Conservation (phyloP, 2,329 filamentous ascomycete species). For the Simplicillium sp. region DNA sequence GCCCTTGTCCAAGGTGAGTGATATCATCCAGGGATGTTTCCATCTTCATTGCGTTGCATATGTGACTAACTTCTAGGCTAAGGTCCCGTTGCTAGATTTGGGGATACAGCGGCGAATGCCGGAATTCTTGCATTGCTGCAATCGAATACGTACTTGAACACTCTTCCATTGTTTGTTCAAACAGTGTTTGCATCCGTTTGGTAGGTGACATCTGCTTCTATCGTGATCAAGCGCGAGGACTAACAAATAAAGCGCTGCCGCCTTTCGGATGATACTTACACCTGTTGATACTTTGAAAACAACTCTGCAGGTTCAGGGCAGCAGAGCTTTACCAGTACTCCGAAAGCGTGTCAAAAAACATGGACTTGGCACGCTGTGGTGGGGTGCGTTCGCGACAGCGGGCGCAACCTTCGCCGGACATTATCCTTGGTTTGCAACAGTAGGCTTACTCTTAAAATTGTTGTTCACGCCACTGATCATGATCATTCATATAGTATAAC, state of each 20-base stretch:
- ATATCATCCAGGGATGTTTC: background rate
- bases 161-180: constrained; percentile 30
- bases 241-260: constrained; percentile 25
- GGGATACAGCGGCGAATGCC: constrained; percentile 38
- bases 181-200: constrained; percentile 37
- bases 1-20: constrained; percentile 32
- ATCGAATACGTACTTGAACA: constrained; percentile 33
- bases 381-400: constrained; percentile 37
- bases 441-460: constrained; percentile 10
- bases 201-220: constrained; percentile 9
- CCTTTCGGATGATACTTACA: constrained; percentile 36
- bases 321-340: constrained; percentile 29
- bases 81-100: constrained; percentile 35
- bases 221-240: fast-evolving
- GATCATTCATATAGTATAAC: constrained; percentile 26
- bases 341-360: constrained; percentile 32
- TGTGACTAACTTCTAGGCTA: background rate
- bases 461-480: constrained; percentile 1
- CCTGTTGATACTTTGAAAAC: constrained; percentile 41
- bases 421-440: constrained; percentile 40
- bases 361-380: constrained; percentile 36
- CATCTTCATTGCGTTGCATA: background rate
- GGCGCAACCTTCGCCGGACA: constrained; percentile 38
- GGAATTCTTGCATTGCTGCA: constrained; percentile 37
- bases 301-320: constrained; percentile 36